These are phyloP conservation scores for Eruca vesicaria DNA, from an alignment of 441 rosid species.

Conservation along the genomic window DNA sequence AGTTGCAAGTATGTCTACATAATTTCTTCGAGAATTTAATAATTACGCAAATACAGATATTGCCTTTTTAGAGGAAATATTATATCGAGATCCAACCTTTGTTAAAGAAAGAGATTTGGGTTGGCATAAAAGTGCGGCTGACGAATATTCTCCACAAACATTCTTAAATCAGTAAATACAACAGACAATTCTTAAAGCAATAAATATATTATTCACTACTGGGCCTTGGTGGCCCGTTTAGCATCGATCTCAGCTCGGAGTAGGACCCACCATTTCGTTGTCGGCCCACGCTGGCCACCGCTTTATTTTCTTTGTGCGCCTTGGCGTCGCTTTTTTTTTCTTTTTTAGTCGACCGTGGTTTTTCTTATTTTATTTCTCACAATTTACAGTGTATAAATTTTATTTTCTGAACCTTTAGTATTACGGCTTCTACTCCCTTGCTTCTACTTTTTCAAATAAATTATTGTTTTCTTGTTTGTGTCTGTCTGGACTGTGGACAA, in stretches of 20 bases:
- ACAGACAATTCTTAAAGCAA: background rate
- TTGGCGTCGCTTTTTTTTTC: too few relatives aligned
- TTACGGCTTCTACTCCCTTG: constrained; percentile 17
- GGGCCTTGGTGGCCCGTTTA: constrained; percentile 28
- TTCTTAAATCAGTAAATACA: constrained; percentile 12
- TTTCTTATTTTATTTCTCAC: constrained; percentile 2
- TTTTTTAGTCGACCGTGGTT: too few relatives aligned
- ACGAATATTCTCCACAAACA: constrained; percentile 44
- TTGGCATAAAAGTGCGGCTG: constrained; percentile 45
- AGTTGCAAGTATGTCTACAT: too few relatives aligned
- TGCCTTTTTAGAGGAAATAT: background rate
- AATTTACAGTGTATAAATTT: background rate
- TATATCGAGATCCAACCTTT: constrained; percentile 20
- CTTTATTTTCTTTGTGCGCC: constrained; percentile 43
- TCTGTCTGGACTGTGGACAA: background rate
- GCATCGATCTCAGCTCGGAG: constrained; percentile 46
- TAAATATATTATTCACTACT: constrained; percentile 4
- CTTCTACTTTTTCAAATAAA: background rate
- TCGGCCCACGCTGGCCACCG: constrained; percentile 68
- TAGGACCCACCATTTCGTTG: constrained; percentile 47
- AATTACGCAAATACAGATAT: constrained; percentile 19
- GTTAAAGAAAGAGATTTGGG: constrained; percentile 43
- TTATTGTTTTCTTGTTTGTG: background rate
- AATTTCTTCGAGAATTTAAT: background rate
- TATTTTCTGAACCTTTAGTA: background rate